These are phyloP conservation scores for Sporodiniella umbellata DNA, from an alignment of 371 early-diverging fungal species.

Conservation along the genomic window DNA sequence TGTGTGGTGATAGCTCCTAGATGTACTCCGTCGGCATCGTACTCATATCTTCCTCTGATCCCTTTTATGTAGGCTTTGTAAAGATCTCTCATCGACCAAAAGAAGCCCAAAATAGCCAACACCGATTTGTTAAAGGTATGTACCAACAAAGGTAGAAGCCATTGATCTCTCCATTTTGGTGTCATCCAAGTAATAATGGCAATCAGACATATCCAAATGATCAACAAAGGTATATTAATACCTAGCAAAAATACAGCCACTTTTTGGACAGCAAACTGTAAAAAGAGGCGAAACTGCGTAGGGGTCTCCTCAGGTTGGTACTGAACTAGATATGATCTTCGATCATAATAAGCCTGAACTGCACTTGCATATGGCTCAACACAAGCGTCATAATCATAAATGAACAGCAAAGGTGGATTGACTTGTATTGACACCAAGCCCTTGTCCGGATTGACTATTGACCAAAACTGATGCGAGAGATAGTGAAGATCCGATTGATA, in stretches of 20 bases:
- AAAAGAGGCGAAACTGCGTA: constrained; percentile 16
- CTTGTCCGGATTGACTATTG: constrained; percentile 29
- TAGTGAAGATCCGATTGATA: constrained; percentile 17
- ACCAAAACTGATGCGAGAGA: constrained; percentile 31
- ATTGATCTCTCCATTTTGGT: constrained; percentile 27
- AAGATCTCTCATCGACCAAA: neutral
- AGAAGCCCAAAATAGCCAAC: neutral
- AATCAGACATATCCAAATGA: constrained; percentile 22
- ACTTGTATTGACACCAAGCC: constrained; percentile 22
- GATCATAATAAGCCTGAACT: constrained; percentile 15
- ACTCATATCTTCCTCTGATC: constrained; percentile 2
- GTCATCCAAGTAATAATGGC: constrained; percentile 35
- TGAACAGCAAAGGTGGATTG: constrained; percentile 20
- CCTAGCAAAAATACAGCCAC: neutral
- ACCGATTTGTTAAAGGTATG: constrained; percentile 5
- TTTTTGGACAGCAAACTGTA: constrained; percentile 16
- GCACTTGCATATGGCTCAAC: constrained; percentile 8
- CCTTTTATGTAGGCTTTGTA: constrained; percentile 4
- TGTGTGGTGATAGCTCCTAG: constrained; percentile 28
- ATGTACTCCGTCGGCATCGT: constrained; percentile 20
- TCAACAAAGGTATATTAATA: constrained; percentile 14
- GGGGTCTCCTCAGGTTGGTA: constrained; percentile 9
- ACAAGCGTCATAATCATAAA: neutral
- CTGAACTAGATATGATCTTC: constrained; percentile 11
- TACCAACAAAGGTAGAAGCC: constrained; percentile 20